These are phyloP conservation scores for Puccinia sorghi DNA, from an alignment of 1,284 basidiomycete genomes.

Conservation along the genomic window DNA sequence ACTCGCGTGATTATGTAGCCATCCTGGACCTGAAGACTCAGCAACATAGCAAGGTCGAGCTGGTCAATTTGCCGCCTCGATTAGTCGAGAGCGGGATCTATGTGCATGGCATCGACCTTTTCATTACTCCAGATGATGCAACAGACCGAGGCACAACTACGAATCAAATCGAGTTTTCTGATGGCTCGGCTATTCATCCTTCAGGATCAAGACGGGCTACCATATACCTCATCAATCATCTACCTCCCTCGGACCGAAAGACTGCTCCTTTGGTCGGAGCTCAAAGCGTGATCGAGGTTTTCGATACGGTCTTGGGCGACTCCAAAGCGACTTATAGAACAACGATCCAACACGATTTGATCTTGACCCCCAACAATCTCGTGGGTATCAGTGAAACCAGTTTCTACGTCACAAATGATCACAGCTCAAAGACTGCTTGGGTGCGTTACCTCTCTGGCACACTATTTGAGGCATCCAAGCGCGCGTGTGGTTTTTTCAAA, in stretches of 20 bases:
- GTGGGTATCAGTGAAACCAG: conserved; percentile 22
- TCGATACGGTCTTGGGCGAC: conserved; percentile 32
- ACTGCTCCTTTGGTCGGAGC: conserved; percentile 12
- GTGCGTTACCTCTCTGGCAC: neutral
- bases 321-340: conserved; percentile 21
- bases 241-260: conserved; percentile 7
- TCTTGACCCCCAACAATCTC: conserved; percentile 39
- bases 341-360: conserved; percentile 29
- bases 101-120: conserved; percentile 39
- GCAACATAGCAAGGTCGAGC: conserved; percentile 17
- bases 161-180: conserved; percentile 18
- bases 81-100: conserved; percentile 23
- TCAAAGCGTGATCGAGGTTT: conserved; percentile 46
- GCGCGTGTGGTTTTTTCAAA: neutral
- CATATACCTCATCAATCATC: conserved; percentile 46
- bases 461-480: neutral
- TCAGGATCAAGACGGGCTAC: conserved; percentile 14
- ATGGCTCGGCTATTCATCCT: neutral
- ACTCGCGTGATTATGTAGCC: conserved; percentile 23
- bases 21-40: conserved; percentile 41
- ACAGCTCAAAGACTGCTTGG: conserved; percentile 22
- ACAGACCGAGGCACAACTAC: neutral
- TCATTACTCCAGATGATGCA: conserved; percentile 10
- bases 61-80: conserved; percentile 33
- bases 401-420: conserved; percentile 47